Evolutionary conservation across 2,329 filamentous ascomycete species (phyloP).

Genomic region (Scedosporium dehoogii): DNA sequence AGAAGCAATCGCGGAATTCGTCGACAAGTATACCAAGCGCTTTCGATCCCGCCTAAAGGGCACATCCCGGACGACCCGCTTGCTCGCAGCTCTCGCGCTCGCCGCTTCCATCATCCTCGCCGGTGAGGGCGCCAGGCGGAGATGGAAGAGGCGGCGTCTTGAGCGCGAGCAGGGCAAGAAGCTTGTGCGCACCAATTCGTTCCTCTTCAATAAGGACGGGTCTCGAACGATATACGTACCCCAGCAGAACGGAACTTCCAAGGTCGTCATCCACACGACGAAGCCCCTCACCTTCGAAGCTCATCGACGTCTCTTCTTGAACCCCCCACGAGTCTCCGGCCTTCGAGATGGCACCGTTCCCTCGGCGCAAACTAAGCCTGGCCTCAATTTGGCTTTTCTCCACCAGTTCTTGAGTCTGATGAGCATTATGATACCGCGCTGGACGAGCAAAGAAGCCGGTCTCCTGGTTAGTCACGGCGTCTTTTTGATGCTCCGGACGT

Average conservation of each 20-base stretch:
- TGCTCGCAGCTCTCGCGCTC: constrained; percentile 68
- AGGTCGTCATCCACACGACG: constrained; percentile 82
- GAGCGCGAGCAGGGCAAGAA: constrained; percentile 77
- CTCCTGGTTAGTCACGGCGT: constrained; percentile 78
- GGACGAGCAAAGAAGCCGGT: constrained; percentile 92
- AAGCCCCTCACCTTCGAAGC: constrained; percentile 94
- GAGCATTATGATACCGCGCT: constrained; percentile 95
- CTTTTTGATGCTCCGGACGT: constrained; percentile 86
- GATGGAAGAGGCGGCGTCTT: constrained; percentile 62
- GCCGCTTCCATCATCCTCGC: constrained; percentile 68
- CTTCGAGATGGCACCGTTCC: constrained; percentile 68
- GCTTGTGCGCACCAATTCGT: constrained; percentile 83
- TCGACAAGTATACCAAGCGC: constrained; percentile 47
- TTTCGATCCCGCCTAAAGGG: constrained; percentile 45
- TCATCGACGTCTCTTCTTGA: constrained; percentile 84
- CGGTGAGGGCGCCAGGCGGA: constrained; percentile 67
- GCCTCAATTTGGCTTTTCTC: constrained; percentile 87
- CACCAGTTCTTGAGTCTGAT: constrained; percentile 94
- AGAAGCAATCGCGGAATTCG: constrained; percentile 55
- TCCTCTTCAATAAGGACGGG: constrained; percentile 86
- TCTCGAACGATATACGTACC: constrained; percentile 92
- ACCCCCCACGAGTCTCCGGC: constrained; percentile 75
- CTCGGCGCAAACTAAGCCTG: constrained; percentile 82
- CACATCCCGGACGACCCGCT: constrained; percentile 60
- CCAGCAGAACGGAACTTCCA: constrained; percentile 77